A percentile compares a stretch with the other conserved stretches of the same genome.
phyloP scores from a whole-genome alignment of 2,329 filamentous ascomycete species.

The Pyricularia sp. region DNA sequence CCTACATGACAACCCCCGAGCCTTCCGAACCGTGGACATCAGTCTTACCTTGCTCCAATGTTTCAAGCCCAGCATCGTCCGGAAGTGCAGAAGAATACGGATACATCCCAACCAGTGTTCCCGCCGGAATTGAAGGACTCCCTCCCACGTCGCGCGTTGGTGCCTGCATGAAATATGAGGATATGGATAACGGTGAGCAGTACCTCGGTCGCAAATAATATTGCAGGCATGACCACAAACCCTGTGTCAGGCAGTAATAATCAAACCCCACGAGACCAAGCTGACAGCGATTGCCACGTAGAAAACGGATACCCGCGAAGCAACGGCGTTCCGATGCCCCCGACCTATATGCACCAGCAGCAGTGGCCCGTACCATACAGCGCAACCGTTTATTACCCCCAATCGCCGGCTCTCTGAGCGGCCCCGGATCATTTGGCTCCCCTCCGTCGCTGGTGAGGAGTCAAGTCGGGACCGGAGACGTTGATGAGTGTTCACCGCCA shows the following conservation, averaged over 20 bases:
- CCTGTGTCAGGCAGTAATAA: background rate
- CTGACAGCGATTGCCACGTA: slow-evolving; percentile 9
- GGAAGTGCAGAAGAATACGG: slow-evolving; percentile 38
- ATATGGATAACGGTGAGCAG: slow-evolving; percentile 19
- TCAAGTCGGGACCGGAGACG: background rate
- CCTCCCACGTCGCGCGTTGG: slow-evolving; percentile 18
- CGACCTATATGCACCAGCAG: slow-evolving; percentile 21
- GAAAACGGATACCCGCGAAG: slow-evolving; percentile 22
- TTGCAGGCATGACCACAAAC: slow-evolving; percentile 7
- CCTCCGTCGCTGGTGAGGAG: background rate
- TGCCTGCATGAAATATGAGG: slow-evolving; percentile 24
- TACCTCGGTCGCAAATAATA: background rate
- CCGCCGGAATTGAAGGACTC: slow-evolving; percentile 29
- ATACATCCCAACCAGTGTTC: slow-evolving; percentile 41
- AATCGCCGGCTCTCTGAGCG: slow-evolving; percentile 15
- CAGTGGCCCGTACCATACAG: slow-evolving; percentile 17
- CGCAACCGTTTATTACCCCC: slow-evolving; percentile 20
- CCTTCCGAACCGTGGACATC: slow-evolving; percentile 36
- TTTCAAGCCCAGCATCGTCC: slow-evolving; percentile 39
- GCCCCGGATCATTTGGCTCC: slow-evolving; percentile 8
- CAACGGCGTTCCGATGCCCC: slow-evolving; percentile 20
- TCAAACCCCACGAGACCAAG: background rate
- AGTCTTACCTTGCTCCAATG: slow-evolving; percentile 33
- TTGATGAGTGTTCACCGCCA: background rate
- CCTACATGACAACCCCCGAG: slow-evolving; percentile 30